These are phyloP conservation scores for Rauvolfia tetraphylla DNA, from an alignment of 257 asterid species.

Conservation along the genomic window DNA sequence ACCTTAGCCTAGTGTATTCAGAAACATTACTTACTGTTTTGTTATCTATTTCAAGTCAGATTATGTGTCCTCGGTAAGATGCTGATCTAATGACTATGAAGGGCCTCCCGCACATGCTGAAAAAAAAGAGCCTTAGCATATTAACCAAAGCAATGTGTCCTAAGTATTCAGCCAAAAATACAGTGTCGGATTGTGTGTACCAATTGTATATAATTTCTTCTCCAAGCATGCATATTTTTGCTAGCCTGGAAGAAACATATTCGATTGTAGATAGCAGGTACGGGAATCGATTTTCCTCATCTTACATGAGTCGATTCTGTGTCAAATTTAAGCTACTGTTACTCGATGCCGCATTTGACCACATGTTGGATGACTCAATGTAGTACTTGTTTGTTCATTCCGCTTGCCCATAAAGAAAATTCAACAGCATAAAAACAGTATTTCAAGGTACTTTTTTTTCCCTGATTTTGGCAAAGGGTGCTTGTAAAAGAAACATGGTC, in stretches of 20 bases:
- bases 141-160: too few relatives aligned
- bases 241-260: neutral
- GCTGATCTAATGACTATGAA: too few relatives aligned
- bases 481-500: too few relatives aligned
- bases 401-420: neutral
- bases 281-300: neutral
- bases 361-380: neutral
- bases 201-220: neutral
- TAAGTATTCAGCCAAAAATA: too few relatives aligned
- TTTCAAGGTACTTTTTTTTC: neutral
- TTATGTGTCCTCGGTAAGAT: too few relatives aligned
- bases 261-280: neutral
- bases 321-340: too few relatives aligned
- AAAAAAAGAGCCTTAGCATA: too few relatives aligned
- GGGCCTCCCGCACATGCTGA: too few relatives aligned
- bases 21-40: neutral
- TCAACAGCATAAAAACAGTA: neutral
- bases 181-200: too few relatives aligned
- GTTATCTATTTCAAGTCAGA: neutral
- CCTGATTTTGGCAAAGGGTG: too few relatives aligned
- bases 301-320: neutral
- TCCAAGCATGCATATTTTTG: neutral
- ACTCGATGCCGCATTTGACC: too few relatives aligned
- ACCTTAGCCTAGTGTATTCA: conserved; percentile 7
- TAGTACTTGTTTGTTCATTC: neutral